Evolutionary conservation across 371 early-diverging fungal species (phyloP).

Genomic region (Apophysomyces elegans): DNA sequence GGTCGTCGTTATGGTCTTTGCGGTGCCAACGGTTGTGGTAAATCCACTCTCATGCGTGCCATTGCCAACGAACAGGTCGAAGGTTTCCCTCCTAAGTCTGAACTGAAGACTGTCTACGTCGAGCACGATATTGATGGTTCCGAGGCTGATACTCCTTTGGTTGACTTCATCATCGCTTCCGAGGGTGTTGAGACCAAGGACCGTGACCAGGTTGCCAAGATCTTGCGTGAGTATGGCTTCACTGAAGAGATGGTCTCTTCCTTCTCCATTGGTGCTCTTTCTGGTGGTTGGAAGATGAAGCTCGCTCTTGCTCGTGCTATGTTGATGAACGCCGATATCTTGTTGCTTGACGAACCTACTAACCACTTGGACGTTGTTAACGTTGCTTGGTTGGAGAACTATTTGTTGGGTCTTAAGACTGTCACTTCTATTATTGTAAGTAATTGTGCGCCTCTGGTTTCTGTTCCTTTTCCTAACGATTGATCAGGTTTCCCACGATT

Average conservation of each 20-base stretch:
- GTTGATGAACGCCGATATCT: constrained; percentile 82
- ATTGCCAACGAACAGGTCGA: constrained; percentile 76
- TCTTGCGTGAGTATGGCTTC: constrained; percentile 71
- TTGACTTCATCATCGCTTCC: constrained; percentile 68
- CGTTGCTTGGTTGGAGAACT: constrained; percentile 84
- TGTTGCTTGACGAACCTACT: constrained; percentile 91
- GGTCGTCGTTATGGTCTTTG: constrained; percentile 60
- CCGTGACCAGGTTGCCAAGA: constrained; percentile 57
- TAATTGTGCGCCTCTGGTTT: neutral
- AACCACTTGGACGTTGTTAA: constrained; percentile 89
- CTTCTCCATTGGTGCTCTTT: constrained; percentile 70
- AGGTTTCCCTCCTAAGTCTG: constrained; percentile 77
- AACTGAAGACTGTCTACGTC: constrained; percentile 73
- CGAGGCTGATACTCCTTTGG: constrained; percentile 64
- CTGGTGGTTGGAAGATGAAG: constrained; percentile 93
- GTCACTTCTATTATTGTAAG: constrained; percentile 76
- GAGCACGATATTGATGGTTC: constrained; percentile 81
- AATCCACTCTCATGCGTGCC: constrained; percentile 88
- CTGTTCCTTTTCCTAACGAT: neutral
- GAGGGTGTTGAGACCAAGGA: constrained; percentile 57
- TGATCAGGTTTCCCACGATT: constrained; percentile 77
- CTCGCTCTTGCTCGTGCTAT: constrained; percentile 84
- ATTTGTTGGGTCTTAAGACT: constrained; percentile 68
- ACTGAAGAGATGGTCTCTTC: constrained; percentile 65
- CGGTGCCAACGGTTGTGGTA: constrained; percentile 79